phyloP scores from a whole-genome alignment of 306 rosid species.

The Canavalia ensiformis region DNA sequence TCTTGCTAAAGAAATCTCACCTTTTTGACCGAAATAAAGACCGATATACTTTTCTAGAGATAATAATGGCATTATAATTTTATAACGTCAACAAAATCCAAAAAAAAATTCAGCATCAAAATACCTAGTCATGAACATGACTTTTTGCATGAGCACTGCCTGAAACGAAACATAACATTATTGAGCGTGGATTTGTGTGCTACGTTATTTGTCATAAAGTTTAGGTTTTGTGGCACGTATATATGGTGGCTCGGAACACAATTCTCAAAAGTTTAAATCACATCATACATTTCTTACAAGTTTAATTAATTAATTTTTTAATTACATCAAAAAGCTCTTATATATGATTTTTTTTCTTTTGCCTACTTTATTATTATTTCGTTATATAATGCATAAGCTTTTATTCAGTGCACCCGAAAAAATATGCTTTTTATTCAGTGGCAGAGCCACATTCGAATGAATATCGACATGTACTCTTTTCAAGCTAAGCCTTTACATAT shows the following conservation, averaged over 20 bases:
- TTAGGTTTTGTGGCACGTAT: constrained; percentile 5
- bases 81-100: not conserved
- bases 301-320: not conserved
- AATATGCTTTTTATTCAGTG: constrained; percentile 41
- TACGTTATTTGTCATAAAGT: constrained; percentile 34
- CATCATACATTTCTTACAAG: constrained; percentile 14
- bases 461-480: constrained; percentile 40
- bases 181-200: constrained; percentile 27
- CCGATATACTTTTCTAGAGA: constrained; percentile 29
- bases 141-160: constrained; percentile 44
- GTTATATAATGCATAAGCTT: constrained; percentile 35
- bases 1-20: constrained; percentile 28
- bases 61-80: constrained; percentile 37
- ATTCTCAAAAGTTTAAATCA: constrained; percentile 35
- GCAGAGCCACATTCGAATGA: constrained; percentile 38
- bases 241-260: constrained; percentile 9
- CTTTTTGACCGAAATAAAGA: constrained; percentile 51
- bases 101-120: not conserved
- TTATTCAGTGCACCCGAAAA: constrained; percentile 39
- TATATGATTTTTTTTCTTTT: not conserved
- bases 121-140: constrained; percentile 45
- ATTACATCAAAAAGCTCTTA: not conserved
- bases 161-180: constrained; percentile 24
- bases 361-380: constrained; percentile 40
- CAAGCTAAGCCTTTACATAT: constrained; percentile 29